Evolutionary conservation across 495 filamentous ascomycete species (phyloP).

Genomic region (Podospora bellae-mahoneyi): DNA sequence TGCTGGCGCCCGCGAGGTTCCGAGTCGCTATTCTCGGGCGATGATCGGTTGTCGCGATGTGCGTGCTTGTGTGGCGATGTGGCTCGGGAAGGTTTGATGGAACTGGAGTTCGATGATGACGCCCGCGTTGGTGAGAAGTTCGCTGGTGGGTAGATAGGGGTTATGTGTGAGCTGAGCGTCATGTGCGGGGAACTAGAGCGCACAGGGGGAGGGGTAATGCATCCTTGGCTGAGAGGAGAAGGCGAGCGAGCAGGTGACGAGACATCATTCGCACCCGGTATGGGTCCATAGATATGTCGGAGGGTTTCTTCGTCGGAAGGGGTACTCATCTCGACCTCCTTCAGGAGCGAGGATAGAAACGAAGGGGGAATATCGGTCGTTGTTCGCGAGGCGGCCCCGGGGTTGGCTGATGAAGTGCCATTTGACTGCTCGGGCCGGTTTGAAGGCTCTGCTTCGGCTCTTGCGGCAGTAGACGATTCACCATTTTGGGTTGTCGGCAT

Average conservation of each 20-base stretch:
- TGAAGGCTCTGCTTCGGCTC: conserved; percentile 4
- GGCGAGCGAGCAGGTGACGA: conserved; percentile 72
- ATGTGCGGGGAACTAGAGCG: conserved; percentile 66
- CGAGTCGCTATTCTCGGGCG: conserved; percentile 46
- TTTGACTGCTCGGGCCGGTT: neutral
- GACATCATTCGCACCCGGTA: conserved; percentile 46
- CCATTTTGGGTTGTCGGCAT: conserved; percentile 35
- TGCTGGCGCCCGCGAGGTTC: conserved; percentile 29
- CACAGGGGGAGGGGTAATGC: conserved; percentile 65
- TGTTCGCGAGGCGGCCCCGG: conserved; percentile 29
- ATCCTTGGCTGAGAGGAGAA: conserved; percentile 60
- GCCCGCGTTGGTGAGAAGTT: conserved; percentile 55
- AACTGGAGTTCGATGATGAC: conserved; percentile 20
- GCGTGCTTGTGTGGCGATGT: conserved; percentile 18
- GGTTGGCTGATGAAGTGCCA: neutral
- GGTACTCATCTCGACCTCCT: conserved; percentile 76
- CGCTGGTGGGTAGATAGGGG: conserved; percentile 57
- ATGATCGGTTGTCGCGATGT: conserved; percentile 27
- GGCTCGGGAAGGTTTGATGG: conserved; percentile 35
- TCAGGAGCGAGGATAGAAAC: conserved; percentile 78
- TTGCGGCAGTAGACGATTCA: conserved; percentile 35
- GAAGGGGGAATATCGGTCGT: conserved; percentile 47
- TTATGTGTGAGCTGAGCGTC: conserved; percentile 59
- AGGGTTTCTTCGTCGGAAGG: conserved; percentile 51
- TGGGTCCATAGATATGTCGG: conserved; percentile 43